Evolutionary conservation across 495 filamentous ascomycete genomes (phyloP).

Genomic region (Tirmania nivea): DNA sequence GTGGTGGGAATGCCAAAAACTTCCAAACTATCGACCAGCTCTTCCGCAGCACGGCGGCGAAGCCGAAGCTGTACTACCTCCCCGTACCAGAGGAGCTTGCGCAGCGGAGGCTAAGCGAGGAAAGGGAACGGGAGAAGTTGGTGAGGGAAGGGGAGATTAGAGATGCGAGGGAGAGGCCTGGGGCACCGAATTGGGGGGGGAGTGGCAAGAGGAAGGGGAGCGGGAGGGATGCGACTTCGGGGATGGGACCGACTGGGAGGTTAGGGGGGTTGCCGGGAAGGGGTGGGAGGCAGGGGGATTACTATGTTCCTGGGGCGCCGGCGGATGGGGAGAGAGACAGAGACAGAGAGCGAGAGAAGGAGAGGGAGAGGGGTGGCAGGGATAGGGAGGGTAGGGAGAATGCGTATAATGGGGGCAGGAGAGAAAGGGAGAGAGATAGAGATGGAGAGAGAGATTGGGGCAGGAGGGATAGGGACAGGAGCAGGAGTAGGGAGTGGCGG

Average conservation of each 20-base stretch:
- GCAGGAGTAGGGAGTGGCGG: too few species aligned
- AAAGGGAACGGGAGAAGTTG: not conserved
- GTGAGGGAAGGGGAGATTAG: not conserved
- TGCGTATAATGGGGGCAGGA: too few species aligned
- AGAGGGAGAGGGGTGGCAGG: too few species aligned
- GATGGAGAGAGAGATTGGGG: too few species aligned
- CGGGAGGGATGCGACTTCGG: not conserved
- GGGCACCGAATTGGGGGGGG: not conserved
- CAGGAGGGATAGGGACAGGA: too few species aligned
- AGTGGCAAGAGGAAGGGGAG: not conserved
- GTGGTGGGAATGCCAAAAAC: not conserved
- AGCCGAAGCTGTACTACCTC: conserved; percentile 49
- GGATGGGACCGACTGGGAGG: not conserved
- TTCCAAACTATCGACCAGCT: conserved; percentile 30
- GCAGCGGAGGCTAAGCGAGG: conserved; percentile 5
- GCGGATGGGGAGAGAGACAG: not conserved
- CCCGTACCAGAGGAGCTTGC: conserved; percentile 27
- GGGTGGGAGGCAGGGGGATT: not conserved
- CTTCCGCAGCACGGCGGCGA: conserved; percentile 39
- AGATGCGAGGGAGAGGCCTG: not conserved
- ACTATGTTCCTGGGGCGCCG: not conserved
- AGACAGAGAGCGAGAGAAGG: not conserved
- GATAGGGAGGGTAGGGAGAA: too few species aligned
- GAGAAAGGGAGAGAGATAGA: too few species aligned
- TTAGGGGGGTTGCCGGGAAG: not conserved